Percentiles rank a stretch among this genome's conserved stretches.
phyloP scores from a whole-genome alignment of 2,329 filamentous ascomycete species.

The Chaetomium sp. region DNA sequence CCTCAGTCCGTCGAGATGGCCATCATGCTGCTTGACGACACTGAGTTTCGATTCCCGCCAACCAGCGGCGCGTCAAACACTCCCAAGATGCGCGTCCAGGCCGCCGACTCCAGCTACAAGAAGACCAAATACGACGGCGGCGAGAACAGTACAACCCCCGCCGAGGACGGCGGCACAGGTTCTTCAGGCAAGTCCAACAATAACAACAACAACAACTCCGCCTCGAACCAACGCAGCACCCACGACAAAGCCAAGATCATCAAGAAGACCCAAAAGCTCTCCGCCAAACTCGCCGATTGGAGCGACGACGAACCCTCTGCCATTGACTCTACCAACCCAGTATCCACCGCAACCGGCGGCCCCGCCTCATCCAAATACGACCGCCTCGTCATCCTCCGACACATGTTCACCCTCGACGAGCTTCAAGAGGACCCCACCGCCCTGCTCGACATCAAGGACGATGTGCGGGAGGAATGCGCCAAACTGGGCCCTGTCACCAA shows the following conservation, averaged over 20 bases:
- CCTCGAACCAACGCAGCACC: slow-evolving; percentile 35
- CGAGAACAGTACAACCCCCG: slow-evolving; percentile 16
- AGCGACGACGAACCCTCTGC: slow-evolving; percentile 72
- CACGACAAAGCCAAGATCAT: slow-evolving; percentile 86
- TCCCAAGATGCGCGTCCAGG: slow-evolving; percentile 72
- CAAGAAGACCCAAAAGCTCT: slow-evolving; percentile 82
- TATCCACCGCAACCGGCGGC: not conserved
- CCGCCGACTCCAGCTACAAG: slow-evolving; percentile 88
- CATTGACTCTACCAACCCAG: slow-evolving; percentile 23
- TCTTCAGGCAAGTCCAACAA: not conserved
- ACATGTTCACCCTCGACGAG: slow-evolving; percentile 87
- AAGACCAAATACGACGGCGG: slow-evolving; percentile 61
- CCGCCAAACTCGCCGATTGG: slow-evolving; percentile 91
- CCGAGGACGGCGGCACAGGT: not conserved
- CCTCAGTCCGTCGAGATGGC: slow-evolving; percentile 86
- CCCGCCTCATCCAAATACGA: slow-evolving; percentile 50
- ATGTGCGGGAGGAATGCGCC: slow-evolving; percentile 82
- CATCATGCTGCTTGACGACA: slow-evolving; percentile 73
- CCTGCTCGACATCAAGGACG: slow-evolving; percentile 86
- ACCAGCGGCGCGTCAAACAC: slow-evolving; percentile 37
- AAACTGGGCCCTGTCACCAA: slow-evolving; percentile 87
- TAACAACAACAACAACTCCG: not conserved
- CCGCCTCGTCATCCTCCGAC: slow-evolving; percentile 78
- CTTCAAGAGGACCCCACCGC: slow-evolving; percentile 78
- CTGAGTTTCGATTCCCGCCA: slow-evolving; percentile 63